phyloP scores from a whole-genome alignment of 352 stramenopile genomes.

The Phytopythium montanum region DNA sequence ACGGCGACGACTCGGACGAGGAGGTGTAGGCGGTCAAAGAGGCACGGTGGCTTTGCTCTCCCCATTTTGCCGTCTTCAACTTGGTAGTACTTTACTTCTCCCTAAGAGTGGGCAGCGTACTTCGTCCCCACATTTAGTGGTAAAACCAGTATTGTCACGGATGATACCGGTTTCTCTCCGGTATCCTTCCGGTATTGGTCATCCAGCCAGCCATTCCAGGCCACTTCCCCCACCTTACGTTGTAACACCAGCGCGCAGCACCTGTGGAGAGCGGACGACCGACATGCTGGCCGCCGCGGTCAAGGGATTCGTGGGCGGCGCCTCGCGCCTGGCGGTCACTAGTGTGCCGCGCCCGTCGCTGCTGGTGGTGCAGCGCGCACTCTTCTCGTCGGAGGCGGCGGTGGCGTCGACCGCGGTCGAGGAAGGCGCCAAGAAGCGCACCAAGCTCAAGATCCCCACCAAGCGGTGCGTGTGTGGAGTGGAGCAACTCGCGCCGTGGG shows the following conservation, averaged over 20 bases:
- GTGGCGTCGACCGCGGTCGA: constrained; percentile 5
- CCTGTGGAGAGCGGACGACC: not conserved
- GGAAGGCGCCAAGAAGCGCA: constrained; percentile 34
- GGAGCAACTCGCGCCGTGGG: not conserved
- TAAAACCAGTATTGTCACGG: not conserved
- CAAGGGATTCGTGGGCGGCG: constrained; percentile 43
- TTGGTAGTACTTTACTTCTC: not conserved
- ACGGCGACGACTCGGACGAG: constrained; percentile 42
- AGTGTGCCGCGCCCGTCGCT: constrained; percentile 18
- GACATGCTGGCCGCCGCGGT: constrained; percentile 56
- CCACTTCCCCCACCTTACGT: not conserved
- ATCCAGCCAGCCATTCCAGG: not conserved
- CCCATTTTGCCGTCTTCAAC: not conserved
- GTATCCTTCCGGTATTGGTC: not conserved
- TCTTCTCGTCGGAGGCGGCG: constrained; percentile 39
- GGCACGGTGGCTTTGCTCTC: no score
- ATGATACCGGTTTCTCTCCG: not conserved
- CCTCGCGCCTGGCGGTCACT: constrained; percentile 15
- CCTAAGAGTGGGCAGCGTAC: not conserved
- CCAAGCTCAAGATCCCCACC: constrained; percentile 81
- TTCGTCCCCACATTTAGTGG: not conserved
- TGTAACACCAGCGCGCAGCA: no score
- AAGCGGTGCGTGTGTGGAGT: constrained; percentile 32
- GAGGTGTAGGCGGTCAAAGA: constrained; percentile 19
- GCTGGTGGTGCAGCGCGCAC: constrained; percentile 20